phyloP scores from a whole-genome alignment of 129 eudicot species.

The Arctium minus region DNA sequence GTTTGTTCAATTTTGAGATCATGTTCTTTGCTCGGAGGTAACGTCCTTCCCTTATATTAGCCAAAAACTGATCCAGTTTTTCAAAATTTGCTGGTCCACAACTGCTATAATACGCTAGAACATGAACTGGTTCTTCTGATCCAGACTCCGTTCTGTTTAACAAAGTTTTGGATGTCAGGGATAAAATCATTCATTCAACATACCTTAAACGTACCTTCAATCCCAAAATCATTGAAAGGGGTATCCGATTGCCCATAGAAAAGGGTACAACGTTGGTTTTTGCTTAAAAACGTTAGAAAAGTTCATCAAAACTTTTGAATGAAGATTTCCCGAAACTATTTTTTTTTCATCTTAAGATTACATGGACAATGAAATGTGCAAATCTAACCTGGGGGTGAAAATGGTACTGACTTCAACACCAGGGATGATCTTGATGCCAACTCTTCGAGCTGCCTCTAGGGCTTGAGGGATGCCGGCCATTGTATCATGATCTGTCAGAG shows the following conservation, averaged over 20 bases:
- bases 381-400: conserved; percentile 61
- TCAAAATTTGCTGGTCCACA: conserved; percentile 73
- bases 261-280: too few relatives aligned
- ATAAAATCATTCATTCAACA: background rate
- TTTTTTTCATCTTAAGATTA: background rate
- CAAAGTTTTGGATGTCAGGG: conserved; percentile 14
- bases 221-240: background rate
- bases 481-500: conserved; percentile 96
- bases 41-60: conserved; percentile 81
- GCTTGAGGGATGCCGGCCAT: conserved; percentile 96
- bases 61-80: conserved; percentile 60
- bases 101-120: conserved; percentile 90
- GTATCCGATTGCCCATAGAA: background rate
- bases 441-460: conserved; percentile 71
- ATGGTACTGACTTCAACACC: conserved; percentile 96
- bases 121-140: conserved; percentile 86
- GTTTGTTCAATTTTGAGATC: conserved; percentile 66
- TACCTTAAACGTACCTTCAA: background rate
- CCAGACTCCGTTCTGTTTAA: conserved; percentile 59
- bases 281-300: background rate
- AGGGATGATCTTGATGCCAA: conserved; percentile 88
- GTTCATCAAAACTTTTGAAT: background rate
- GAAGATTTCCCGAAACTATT: background rate
- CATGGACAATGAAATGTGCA: background rate
- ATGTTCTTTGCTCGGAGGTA: conserved; percentile 84